phyloP scores from a whole-genome alignment of 1,139 yeast species.

The Wickerhamomyces sp. region DNA sequence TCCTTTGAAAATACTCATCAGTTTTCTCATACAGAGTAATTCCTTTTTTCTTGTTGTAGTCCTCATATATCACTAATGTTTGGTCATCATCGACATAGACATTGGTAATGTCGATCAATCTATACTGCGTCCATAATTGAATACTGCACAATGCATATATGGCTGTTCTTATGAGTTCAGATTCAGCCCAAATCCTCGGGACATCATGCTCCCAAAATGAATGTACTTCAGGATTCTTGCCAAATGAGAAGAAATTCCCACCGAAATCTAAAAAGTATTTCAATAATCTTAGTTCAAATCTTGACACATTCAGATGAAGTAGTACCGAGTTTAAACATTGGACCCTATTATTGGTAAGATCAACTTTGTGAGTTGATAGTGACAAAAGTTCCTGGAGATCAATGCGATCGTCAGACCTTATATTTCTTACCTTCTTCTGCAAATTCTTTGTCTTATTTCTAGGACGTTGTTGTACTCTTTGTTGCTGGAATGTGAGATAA shows the following conservation, averaged over 20 bases:
- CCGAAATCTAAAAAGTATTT: constrained; percentile 19
- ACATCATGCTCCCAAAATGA: constrained; percentile 15
- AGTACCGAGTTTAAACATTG: constrained; percentile 1
- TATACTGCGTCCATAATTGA: constrained; percentile 15
- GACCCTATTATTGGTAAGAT: background rate
- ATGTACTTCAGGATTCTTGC: constrained; percentile 6
- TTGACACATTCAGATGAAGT: background rate
- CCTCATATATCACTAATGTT: background rate
- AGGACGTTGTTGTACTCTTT: background rate
- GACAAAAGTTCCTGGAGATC: background rate
- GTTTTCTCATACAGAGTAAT: constrained; percentile 1
- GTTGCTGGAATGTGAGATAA: background rate
- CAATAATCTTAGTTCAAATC: constrained; percentile 10
- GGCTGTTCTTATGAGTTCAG: constrained; percentile 12
- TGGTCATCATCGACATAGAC: constrained; percentile 8
- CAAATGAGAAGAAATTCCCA: constrained; percentile 15
- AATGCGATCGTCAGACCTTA: no score
- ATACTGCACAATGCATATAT: constrained; percentile 17
- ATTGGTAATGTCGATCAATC: constrained; percentile 10
- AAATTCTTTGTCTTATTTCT: background rate
- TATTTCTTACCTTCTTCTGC: no score
- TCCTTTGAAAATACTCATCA: constrained; percentile 1
- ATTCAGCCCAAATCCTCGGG: constrained; percentile 14
- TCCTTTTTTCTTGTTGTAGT: background rate
- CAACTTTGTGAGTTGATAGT: background rate